phyloP scores from a whole-genome alignment of 1,284 basidiomycete species.

The Ceratobasidium sp. region DNA sequence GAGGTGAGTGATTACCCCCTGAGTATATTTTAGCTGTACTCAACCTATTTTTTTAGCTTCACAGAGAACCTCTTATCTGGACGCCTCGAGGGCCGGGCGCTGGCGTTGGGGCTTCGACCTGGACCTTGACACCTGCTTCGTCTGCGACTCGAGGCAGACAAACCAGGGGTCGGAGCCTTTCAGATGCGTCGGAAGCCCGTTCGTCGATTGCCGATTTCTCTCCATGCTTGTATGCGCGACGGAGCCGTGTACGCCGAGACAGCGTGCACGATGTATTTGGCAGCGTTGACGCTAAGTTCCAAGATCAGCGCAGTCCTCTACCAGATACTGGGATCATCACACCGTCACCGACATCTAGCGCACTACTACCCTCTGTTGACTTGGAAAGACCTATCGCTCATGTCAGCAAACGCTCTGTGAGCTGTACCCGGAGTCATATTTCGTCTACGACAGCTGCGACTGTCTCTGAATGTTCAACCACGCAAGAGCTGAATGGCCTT shows the following conservation, averaged over 20 bases:
- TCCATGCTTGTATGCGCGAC: constrained; percentile 36
- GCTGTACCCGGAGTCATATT: constrained; percentile 38
- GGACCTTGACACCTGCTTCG: constrained; percentile 39
- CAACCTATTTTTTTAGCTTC: constrained; percentile 8
- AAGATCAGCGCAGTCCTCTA: constrained; percentile 7
- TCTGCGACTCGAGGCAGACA: constrained; percentile 13
- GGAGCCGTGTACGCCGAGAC: constrained; percentile 18
- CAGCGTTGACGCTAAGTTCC: constrained; percentile 10
- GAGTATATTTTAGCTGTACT: not conserved
- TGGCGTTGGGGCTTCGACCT: constrained; percentile 35
- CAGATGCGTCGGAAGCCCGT: constrained; percentile 39
- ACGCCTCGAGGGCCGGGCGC: constrained; percentile 38
- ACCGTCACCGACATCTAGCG: constrained; percentile 7
- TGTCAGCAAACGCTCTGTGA: constrained; percentile 12
- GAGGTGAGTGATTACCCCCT: constrained; percentile 19
- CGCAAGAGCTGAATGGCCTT: constrained; percentile 27
- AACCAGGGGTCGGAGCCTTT: constrained; percentile 23
- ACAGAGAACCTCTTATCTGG: constrained; percentile 43
- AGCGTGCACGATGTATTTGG: constrained; percentile 39
- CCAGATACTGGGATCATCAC: not conserved
- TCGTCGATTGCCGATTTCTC: constrained; percentile 27
- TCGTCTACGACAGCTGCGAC: constrained; percentile 38
- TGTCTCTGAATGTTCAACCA: constrained; percentile 41
- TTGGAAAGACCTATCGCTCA: constrained; percentile 4
- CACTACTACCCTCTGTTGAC: not conserved